Evolutionary conservation across 768 basidiomycete genomes (phyloP).

Genomic region (Lactarius akahatsu): DNA sequence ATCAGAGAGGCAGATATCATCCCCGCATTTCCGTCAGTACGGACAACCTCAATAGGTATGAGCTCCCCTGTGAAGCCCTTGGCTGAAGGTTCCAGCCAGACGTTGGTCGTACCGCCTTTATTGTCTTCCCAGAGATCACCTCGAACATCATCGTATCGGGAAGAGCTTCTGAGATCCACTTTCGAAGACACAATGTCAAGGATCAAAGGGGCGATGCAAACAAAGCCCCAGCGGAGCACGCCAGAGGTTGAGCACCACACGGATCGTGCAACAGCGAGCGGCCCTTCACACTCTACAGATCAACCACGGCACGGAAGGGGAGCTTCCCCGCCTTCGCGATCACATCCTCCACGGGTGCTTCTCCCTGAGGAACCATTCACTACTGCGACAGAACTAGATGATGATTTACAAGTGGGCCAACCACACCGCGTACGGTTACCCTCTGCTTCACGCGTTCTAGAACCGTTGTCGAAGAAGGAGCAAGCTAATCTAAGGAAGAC

Average conservation of each 20-base stretch:
- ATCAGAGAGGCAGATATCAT: constrained; percentile 10
- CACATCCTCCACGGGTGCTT: constrained; percentile 8
- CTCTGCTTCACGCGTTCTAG: constrained; percentile 41
- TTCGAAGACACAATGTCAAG: constrained; percentile 82
- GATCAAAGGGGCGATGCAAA: constrained; percentile 76
- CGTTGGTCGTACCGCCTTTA: constrained; percentile 14
- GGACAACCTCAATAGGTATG: constrained; percentile 4
- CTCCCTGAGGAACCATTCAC: constrained; percentile 22
- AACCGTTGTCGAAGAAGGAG: constrained; percentile 50
- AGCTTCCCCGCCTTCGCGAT: neutral
- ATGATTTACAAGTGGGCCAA: constrained; percentile 27
- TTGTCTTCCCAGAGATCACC: constrained; percentile 31
- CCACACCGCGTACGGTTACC: constrained; percentile 49
- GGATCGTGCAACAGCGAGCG: constrained; percentile 20
- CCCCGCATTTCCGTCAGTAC: constrained; percentile 13
- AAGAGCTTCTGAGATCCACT: constrained; percentile 60
- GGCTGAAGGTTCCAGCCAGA: constrained; percentile 17
- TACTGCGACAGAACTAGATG: constrained; percentile 32
- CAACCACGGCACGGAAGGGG: constrained; percentile 18
- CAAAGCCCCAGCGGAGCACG: constrained; percentile 50
- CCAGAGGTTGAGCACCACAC: constrained; percentile 35
- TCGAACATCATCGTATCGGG: constrained; percentile 40
- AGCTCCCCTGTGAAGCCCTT: constrained; percentile 10
- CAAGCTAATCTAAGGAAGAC: constrained; percentile 44
- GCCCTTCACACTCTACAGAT: constrained; percentile 4